phyloP scores from a whole-genome alignment of 23 red algal species.

The Gracilaria gracilis region DNA sequence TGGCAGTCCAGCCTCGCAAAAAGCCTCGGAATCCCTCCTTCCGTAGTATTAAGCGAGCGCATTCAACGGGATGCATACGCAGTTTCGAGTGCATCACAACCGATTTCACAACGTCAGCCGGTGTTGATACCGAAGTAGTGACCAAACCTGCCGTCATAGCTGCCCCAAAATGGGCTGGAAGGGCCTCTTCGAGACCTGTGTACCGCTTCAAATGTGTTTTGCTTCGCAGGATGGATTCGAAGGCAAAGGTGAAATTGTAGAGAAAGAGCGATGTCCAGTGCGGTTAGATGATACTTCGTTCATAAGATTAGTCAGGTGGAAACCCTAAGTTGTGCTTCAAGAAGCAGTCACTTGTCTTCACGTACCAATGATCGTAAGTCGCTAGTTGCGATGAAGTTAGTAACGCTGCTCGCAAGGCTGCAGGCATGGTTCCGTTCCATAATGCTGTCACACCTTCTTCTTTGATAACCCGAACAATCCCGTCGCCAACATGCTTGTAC shows the following conservation, averaged over 20 bases:
- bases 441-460: conserved; percentile 50
- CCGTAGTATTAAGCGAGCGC: conserved; percentile 20
- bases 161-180: conserved; percentile 46
- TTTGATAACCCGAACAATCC: conserved; percentile 29
- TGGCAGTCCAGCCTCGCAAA: conserved; percentile 66
- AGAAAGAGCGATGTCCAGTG: too few relatives aligned
- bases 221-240: neutral
- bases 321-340: neutral
- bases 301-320: neutral
- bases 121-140: conserved; percentile 62
- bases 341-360: neutral
- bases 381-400: conserved; percentile 67
- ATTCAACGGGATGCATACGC: conserved; percentile 32
- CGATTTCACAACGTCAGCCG: conserved; percentile 65
- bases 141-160: conserved; percentile 65
- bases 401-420: conserved; percentile 57
- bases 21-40: conserved; percentile 54
- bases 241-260: neutral
- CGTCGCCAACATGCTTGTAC: conserved; percentile 47
- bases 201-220: conserved; percentile 49
- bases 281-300: neutral
- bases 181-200: conserved; percentile 49
- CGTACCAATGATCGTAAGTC: conserved; percentile 68
- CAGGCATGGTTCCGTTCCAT: conserved; percentile 55
- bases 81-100: conserved; percentile 67